Percentiles rank a stretch among this genome's conserved stretches.
These are phyloP conservation scores for Entomortierella beljakovae DNA, from an alignment of 192 early-diverging fungal genomes.

Conservation along the genomic window DNA sequence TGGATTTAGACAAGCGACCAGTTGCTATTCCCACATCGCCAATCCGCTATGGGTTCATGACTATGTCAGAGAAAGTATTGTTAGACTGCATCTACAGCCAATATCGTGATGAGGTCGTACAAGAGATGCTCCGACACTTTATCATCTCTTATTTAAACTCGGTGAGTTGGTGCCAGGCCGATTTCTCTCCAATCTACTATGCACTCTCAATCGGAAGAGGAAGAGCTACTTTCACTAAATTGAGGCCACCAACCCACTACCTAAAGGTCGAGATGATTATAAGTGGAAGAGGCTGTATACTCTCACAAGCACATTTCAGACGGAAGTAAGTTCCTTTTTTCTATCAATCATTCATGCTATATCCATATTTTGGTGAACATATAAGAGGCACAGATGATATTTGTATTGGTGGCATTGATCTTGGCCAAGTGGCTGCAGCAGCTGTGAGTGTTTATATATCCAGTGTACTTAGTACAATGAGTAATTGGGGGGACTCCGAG, in stretches of 20 bases:
- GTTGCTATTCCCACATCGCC: not conserved
- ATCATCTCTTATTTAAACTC: not conserved
- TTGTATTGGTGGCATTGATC: not conserved
- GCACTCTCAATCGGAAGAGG: no score
- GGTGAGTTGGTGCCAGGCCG: no score
- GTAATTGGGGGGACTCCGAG: not conserved
- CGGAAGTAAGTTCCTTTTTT: not conserved
- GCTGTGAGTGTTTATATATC: not conserved
- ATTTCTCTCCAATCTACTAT: no score
- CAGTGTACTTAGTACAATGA: no score
- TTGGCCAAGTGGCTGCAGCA: not conserved
- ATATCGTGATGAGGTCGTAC: not conserved
- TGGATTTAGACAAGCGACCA: not conserved
- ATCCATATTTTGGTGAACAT: no score
- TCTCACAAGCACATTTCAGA: slow-evolving; percentile 3
- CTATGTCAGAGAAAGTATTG: not conserved
- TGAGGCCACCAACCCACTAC: no score
- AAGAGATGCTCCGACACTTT: not conserved
- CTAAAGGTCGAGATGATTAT: no score
- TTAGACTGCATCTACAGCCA: not conserved
- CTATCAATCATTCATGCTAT: no score
- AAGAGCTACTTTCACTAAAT: no score
- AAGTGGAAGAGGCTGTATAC: not conserved
- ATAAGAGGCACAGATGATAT: not conserved
- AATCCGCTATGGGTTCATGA: not conserved